Evolutionary conservation across 139 green algal genomes (phyloP), one percentile per base, ranked within the genome.

Genomic region (Gonium pectorale): DNA sequence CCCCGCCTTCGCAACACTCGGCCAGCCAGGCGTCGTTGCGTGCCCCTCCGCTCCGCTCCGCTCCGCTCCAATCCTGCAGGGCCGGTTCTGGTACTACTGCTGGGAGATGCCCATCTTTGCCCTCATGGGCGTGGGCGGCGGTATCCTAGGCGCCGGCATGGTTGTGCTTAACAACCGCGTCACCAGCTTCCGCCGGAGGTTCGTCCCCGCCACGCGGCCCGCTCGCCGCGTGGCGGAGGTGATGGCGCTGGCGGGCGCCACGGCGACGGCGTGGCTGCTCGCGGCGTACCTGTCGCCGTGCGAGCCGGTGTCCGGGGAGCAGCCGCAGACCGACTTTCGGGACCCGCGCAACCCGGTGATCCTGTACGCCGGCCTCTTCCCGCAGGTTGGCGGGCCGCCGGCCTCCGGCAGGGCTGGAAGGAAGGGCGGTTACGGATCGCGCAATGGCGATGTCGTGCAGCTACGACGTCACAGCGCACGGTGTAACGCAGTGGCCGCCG

Each of bases 221-320:
- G 73, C 56, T 29, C 80, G 80, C 24, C 84, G 93, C 5, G 62
- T 93, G 38, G 59, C 62, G 0, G 93, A 95, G 86, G 92, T 95
- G 24, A 64, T 94, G 27, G 33, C 80, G 27, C 63, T 96, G 33
- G 86, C 83, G 4, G 88, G 85, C 64, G 37, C 94, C 40, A 94
- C 91, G 3, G 75, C 84, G 11, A 91, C 86, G 5, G 44, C 93
- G 6, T 94, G 89, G 78, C 94, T 95, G 64, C 29, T 91, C 43
- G 75, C 90, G 27, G 86, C 60, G 26, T 92, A 88, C 44, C 38
- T 49, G 21, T 89, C 85, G 8, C 92, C 92, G 0, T 97, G 93
- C 84, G 41, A 33, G 15, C 40, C 59, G 2, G 52, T 92, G 59
- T 29, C 2, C 21, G 21, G 59, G 59, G 9, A 37, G 59, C 17